Evolutionary conservation across 23 red algal species (phyloP).

Genomic region (Gracilaria domingensis): DNA sequence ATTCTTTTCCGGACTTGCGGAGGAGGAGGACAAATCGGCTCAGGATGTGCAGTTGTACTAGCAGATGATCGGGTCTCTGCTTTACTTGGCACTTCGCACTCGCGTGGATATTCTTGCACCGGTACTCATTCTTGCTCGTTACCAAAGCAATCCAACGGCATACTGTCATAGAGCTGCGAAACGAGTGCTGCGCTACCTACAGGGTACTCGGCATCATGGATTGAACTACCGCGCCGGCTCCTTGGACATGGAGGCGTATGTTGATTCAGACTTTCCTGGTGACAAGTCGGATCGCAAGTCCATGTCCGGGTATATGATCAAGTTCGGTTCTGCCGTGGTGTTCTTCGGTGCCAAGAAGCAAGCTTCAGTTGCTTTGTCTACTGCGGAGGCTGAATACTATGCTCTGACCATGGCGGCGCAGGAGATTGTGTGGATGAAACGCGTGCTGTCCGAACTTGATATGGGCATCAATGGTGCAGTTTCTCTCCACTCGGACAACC

Average conservation of each 20-base stretch:
- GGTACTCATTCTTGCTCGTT: conserved; percentile 22
- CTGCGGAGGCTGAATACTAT: conserved; percentile 17
- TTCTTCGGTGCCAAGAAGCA: conserved; percentile 20
- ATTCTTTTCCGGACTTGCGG: conserved; percentile 10
- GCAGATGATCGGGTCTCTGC: conserved; percentile 21
- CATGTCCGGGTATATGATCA: conserved; percentile 18
- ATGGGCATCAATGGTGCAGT: neutral
- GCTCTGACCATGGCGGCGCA: conserved; percentile 6
- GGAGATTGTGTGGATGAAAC: conserved; percentile 2
- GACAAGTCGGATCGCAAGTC: neutral
- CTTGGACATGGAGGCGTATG: neutral
- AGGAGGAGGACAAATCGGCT: neutral
- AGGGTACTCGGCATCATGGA: conserved; percentile 11
- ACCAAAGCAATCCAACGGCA: conserved; percentile 34
- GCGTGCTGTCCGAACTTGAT: conserved; percentile 9
- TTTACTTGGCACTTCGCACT: conserved; percentile 29
- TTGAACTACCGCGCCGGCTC: neutral
- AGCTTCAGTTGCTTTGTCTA: conserved; percentile 12
- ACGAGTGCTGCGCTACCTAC: conserved; percentile 35
- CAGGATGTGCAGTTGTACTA: conserved; percentile 5
- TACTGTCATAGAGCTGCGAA: conserved; percentile 50
- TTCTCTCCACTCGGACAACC: conserved; percentile 15
- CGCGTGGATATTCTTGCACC: conserved; percentile 34
- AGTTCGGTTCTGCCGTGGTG: neutral
- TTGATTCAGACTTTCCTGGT: conserved; percentile 17